Base-by-base conservation (phyloP, 495 filamentous ascomycete species). In the Gamarada debralockiae region DNA sequence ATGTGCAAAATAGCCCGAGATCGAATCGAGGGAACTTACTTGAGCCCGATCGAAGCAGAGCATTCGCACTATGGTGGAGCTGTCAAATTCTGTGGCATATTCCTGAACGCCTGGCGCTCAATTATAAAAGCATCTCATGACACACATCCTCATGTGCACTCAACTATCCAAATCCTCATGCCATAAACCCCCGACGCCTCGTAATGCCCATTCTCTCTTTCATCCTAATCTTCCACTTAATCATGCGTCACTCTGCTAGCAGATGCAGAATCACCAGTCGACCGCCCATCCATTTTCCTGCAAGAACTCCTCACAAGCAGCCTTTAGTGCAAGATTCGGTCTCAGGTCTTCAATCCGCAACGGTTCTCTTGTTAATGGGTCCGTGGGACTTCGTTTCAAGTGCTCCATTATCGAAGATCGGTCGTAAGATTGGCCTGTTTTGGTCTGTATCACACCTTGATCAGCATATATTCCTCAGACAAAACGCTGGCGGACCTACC, bases 261-360 rank as follows among this genome's bases (percentile, higher is more conserved):
- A 14, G 3, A 17, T 21, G 13, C n/a, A 1, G 10, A 25, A 55
- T 48, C 70, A 97, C 82, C 86, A 98, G 63, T 97, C 93, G 8
- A 85, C 88, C 15, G 91, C 89, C 92, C 93, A 97, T 22, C 92
- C 93, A 65, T 96, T 96, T 52, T 89, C 73, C 13, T 85, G 73
- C 57, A 96, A 67, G 61, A 95, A 97, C 44, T 89, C 85, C 29
- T 86, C 82, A 63, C 90, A 95, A 0, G 90, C 93, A 24, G 86
- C 78, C 67, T 83, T 92, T 46, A 98, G 76, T 20, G 83, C 84
- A 36, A 92, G 72, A 64, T 98, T 98, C 0, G 90, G 82, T 45
- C 90, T 72, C 40, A 97, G 67, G n/a, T 97, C 92, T 20, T 76
- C 68, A 20, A 81, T 73, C 1, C 66, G 67, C 45, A 97, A 76